These are phyloP conservation scores for Emericellopsis terricola DNA, from an alignment of 495 filamentous ascomycete species.

Conservation along the genomic window DNA sequence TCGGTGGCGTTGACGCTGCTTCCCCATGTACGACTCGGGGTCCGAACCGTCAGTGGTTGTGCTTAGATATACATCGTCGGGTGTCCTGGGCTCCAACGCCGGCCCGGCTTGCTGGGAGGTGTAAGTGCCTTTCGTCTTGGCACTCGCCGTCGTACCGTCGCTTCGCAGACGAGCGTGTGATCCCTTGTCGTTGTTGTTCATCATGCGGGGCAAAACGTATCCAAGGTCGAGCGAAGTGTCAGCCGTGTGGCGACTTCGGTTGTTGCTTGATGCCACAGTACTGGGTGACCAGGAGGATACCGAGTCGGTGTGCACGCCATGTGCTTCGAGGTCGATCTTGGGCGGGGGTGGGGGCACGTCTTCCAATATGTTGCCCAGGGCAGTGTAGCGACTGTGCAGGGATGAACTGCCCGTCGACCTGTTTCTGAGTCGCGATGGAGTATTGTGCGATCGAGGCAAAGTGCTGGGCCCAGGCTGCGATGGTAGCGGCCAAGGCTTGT, in stretches of 20 bases:
- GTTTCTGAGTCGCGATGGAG: not conserved
- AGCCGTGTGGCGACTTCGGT: not conserved
- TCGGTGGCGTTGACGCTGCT: conserved; percentile 5
- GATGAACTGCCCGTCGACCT: not conserved
- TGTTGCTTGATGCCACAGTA: not conserved
- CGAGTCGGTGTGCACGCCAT: not conserved
- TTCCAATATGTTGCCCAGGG: not conserved
- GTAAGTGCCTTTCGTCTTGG: not conserved
- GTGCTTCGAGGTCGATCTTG: not conserved
- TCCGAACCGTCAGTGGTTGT: not conserved
- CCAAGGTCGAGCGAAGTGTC: not conserved
- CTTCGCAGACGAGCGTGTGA: not conserved
- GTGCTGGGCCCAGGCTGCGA: too few relatives aligned
- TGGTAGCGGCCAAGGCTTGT: too few relatives aligned
- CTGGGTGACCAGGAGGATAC: not conserved
- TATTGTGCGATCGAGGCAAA: too few relatives aligned
- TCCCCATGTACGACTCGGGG: not conserved
- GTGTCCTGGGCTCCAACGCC: not conserved
- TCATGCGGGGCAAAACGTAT: not conserved
- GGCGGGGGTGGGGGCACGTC: not conserved
- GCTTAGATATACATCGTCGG: not conserved
- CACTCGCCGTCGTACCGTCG: not conserved
- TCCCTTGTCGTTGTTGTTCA: not conserved
- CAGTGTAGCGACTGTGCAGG: not conserved
- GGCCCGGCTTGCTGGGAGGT: not conserved